phyloP scores from a whole-genome alignment of 306 rosid genomes.

The Prunus padus region DNA sequence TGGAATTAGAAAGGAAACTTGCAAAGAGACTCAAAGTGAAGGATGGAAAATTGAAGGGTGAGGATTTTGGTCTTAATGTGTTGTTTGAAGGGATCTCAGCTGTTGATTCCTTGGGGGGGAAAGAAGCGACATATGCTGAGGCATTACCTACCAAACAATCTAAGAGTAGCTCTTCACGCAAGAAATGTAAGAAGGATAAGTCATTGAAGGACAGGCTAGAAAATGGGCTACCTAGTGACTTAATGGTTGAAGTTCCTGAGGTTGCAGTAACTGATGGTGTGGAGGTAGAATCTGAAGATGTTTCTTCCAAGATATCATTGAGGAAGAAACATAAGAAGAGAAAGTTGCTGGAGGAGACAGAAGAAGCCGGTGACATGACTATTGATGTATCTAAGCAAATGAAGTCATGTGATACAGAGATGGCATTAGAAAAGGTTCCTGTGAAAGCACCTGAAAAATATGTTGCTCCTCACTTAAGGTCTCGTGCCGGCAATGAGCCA shows the following conservation, averaged over 20 bases:
- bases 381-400: slow-evolving; percentile 19
- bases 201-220: slow-evolving; percentile 30
- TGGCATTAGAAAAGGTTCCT: slow-evolving; percentile 29
- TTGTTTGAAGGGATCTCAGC: slow-evolving; percentile 56
- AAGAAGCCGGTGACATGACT: slow-evolving; percentile 29
- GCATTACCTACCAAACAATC: slow-evolving; percentile 32
- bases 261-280: slow-evolving; percentile 24
- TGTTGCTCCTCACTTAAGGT: slow-evolving; percentile 72
- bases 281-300: slow-evolving; percentile 32
- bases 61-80: slow-evolving; percentile 62
- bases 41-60: slow-evolving; percentile 67
- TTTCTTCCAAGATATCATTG: slow-evolving; percentile 19
- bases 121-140: slow-evolving; percentile 21
- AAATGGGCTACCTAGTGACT: slow-evolving; percentile 24
- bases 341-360: slow-evolving; percentile 27
- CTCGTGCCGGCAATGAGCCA: slow-evolving; percentile 59
- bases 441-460: slow-evolving; percentile 47
- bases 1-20: slow-evolving; percentile 77
- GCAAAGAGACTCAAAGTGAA: slow-evolving; percentile 85
- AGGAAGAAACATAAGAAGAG: slow-evolving; percentile 48
- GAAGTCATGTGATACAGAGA: slow-evolving; percentile 23
- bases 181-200: slow-evolving; percentile 36
- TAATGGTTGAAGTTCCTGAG: slow-evolving; percentile 17
- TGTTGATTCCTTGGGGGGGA: slow-evolving; percentile 41
- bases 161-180: slow-evolving; percentile 31